These are phyloP conservation scores for Botrytis sinoallii DNA, from an alignment of 2,329 filamentous ascomycete species.

Conservation along the genomic window DNA sequence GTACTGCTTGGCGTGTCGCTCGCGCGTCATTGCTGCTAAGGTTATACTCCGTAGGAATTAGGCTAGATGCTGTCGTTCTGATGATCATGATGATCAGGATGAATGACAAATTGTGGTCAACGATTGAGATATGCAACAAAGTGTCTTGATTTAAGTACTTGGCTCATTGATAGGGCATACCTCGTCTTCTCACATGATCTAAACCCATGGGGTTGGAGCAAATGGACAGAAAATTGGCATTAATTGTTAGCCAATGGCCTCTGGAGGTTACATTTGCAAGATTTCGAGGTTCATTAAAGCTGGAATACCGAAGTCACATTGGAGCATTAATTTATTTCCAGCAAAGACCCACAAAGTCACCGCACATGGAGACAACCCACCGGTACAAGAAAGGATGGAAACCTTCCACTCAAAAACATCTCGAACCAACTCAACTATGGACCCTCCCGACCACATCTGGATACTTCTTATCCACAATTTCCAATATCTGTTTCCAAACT, in stretches of 20 bases:
- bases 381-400: background rate
- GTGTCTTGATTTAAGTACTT: background rate
- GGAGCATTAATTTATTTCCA: background rate
- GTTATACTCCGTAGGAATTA: background rate
- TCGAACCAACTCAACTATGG: background rate
- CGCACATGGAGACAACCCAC: background rate
- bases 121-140: background rate
- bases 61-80: background rate
- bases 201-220: background rate
- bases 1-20: background rate
- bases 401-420: background rate
- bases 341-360: background rate
- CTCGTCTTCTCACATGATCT: background rate
- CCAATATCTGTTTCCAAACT: conserved; percentile 31
- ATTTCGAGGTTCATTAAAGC: background rate
- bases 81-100: background rate
- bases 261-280: background rate
- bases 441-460: conserved; percentile 2
- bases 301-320: background rate
- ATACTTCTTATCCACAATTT: conserved; percentile 27
- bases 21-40: background rate
- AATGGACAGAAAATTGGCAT: background rate
- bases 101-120: background rate
- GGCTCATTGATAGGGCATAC: background rate
- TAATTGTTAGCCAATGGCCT: background rate